These are phyloP conservation scores for Vitis hybrid DNA, from an alignment of 177 flowering plant genomes.

Conservation along the genomic window DNA sequence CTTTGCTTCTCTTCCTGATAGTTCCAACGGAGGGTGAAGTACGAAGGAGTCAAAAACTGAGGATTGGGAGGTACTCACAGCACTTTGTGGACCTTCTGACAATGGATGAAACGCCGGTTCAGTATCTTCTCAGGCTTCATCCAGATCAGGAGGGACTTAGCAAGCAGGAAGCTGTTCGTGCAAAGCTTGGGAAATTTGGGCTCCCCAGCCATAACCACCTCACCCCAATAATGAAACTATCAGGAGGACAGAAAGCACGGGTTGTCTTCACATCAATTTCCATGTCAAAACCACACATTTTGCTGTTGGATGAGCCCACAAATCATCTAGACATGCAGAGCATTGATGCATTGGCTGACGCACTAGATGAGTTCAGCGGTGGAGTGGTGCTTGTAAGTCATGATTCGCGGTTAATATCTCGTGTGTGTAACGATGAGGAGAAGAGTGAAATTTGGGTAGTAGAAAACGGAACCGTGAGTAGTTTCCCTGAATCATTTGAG, in stretches of 20 bases:
- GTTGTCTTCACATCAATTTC: slow-evolving; percentile 67
- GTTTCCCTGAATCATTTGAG: slow-evolving; percentile 46
- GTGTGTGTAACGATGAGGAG: slow-evolving; percentile 66
- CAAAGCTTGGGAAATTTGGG: slow-evolving; percentile 71
- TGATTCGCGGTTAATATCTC: slow-evolving; percentile 61
- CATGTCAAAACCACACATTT: slow-evolving; percentile 59
- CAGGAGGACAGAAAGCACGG: slow-evolving; percentile 69
- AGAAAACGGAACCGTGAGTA: slow-evolving; percentile 49
- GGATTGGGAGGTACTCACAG: slow-evolving; percentile 70
- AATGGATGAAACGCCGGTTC: slow-evolving; percentile 70
- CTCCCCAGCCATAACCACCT: slow-evolving; percentile 72
- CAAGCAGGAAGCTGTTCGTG: slow-evolving; percentile 71
- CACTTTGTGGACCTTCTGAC: slow-evolving; percentile 67
- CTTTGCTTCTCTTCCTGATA: too few species aligned
- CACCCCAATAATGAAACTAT: slow-evolving; percentile 64
- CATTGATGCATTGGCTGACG: slow-evolving; percentile 74
- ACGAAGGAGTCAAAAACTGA: slow-evolving; percentile 64
- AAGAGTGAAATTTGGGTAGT: slow-evolving; percentile 65
- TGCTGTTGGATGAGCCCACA: slow-evolving; percentile 68
- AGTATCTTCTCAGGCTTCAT: slow-evolving; percentile 65
- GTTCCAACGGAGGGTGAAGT: slow-evolving; percentile 63
- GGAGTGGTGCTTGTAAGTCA: slow-evolving; percentile 71
- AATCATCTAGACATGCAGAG: slow-evolving; percentile 78
- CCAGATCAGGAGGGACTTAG: slow-evolving; percentile 57
- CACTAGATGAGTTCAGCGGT: slow-evolving; percentile 61